Percentiles rank a stretch among this genome's conserved stretches.
These are phyloP conservation scores for Malus hybrid DNA, from an alignment of 331 rosid genomes.

Conservation along the genomic window DNA sequence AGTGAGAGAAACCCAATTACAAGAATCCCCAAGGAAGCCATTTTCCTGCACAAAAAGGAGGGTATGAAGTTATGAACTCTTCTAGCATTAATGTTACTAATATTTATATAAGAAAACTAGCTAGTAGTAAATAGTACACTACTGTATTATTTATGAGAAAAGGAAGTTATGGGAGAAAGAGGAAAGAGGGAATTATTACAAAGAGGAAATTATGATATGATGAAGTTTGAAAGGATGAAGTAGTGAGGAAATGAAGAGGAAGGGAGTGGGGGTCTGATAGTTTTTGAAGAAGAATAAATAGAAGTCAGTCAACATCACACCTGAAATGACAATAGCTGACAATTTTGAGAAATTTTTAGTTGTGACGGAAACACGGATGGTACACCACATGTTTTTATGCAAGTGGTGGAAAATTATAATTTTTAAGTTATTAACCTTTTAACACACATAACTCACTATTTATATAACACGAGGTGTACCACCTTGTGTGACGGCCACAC, in stretches of 20 bases:
- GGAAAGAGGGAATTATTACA: constrained; percentile 14
- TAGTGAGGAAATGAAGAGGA: constrained; percentile 31
- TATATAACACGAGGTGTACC: too few relatives aligned
- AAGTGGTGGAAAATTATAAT: too few relatives aligned
- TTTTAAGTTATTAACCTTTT: too few relatives aligned
- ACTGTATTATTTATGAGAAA: background rate
- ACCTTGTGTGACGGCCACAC: too few relatives aligned
- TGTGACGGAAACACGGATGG: too few relatives aligned
- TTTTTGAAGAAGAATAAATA: constrained; percentile 51
- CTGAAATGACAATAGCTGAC: constrained; percentile 25
- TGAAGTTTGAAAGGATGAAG: constrained; percentile 1
- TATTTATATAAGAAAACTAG: background rate
- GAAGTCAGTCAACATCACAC: constrained; percentile 51
- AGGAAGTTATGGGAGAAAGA: background rate
- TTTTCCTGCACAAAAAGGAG: constrained; percentile 30
- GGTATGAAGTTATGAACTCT: background rate
- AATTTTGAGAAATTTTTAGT: background rate
- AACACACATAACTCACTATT: too few relatives aligned
- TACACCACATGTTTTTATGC: too few relatives aligned
- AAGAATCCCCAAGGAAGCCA: constrained; percentile 41
- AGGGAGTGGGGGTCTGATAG: background rate
- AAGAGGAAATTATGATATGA: constrained; percentile 7
- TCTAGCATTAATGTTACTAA: background rate
- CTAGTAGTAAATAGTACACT: background rate
- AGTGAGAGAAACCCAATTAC: constrained; percentile 30